A percentile compares a stretch with the other conserved stretches of the same genome.
Conservation (phyloP, 1,139 yeast species). For the Sugiyamaella japonica region DNA sequence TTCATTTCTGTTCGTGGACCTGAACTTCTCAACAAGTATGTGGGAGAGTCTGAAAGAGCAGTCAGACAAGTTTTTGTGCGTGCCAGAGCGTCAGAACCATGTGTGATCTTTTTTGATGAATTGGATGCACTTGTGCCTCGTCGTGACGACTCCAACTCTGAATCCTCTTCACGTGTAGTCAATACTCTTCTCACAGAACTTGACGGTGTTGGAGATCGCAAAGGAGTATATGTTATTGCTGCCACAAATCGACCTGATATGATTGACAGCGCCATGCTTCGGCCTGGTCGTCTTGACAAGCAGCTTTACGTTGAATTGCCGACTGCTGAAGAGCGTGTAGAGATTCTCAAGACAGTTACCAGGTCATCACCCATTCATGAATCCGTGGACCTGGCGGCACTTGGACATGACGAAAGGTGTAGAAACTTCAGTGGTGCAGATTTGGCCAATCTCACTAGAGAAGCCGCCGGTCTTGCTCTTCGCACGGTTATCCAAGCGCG, state of each 20-base stretch:
- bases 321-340: constrained; percentile 69
- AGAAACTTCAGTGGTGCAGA: constrained; percentile 96
- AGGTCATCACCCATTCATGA: constrained; percentile 70
- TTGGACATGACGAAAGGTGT: constrained; percentile 78
- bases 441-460: constrained; percentile 84
- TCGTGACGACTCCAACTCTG: constrained; percentile 80
- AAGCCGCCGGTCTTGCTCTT: constrained; percentile 87
- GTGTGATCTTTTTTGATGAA: constrained; percentile 95
- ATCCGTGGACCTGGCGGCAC: constrained; percentile 57
- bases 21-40: constrained; percentile 88
- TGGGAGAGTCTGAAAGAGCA: constrained; percentile 94
- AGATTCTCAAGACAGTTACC: constrained; percentile 77
- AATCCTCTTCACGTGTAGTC: constrained; percentile 90
- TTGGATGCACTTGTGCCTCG: constrained; percentile 94
- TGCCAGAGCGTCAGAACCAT: constrained; percentile 93
- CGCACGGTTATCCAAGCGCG: constrained; percentile 48
- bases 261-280: constrained; percentile 97
- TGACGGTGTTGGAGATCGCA: constrained; percentile 90
- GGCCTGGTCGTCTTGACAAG: constrained; percentile 96
- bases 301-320: constrained; percentile 92
- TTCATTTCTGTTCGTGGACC: constrained; percentile 96
- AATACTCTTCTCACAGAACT: constrained; percentile 90
- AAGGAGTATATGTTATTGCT: constrained; percentile 91
- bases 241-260: constrained; percentile 98
- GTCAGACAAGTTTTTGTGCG: constrained; percentile 92